These are phyloP conservation scores for Scorias spongiosa DNA, from an alignment of 2,329 filamentous ascomycete genomes.

Conservation along the genomic window DNA sequence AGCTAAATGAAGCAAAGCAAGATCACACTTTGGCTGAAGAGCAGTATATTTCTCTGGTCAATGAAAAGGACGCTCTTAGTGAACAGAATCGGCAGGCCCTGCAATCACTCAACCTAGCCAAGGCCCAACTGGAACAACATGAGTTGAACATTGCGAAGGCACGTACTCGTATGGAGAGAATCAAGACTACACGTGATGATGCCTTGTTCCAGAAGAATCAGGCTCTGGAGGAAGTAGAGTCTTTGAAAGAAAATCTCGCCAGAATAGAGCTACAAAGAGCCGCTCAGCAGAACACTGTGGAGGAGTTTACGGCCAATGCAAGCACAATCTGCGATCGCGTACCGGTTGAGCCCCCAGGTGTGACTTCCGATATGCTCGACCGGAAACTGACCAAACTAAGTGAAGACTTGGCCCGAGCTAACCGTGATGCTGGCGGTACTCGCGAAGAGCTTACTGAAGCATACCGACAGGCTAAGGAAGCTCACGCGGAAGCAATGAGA, in stretches of 20 bases:
- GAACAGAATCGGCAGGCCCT: constrained; percentile 17
- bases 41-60: constrained; percentile 34
- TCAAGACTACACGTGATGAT: constrained; percentile 18
- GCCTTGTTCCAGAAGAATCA: constrained; percentile 28
- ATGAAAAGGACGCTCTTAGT: constrained; percentile 26
- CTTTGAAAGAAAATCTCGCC: constrained; percentile 16
- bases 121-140: constrained; percentile 17
- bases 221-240: constrained; percentile 21
- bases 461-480: constrained; percentile 16
- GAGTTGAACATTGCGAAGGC: constrained; percentile 12
- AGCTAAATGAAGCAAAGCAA: constrained; percentile 43
- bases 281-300: constrained; percentile 15
- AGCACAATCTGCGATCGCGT: constrained; percentile 12
- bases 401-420: constrained; percentile 14
- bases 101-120: constrained; percentile 12
- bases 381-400: constrained; percentile 17
- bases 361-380: constrained; percentile 19
- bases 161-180: constrained; percentile 16
- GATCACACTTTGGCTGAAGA: constrained; percentile 27
- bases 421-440: constrained; percentile 17
- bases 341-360: constrained; percentile 12
- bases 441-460: constrained; percentile 14
- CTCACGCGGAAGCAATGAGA: constrained; percentile 9
- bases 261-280: constrained; percentile 15
- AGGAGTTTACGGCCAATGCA: constrained; percentile 11